phyloP scores from a whole-genome alignment of 805 yeast species.

The Sugiyamaella boreocaroliniensis region DNA sequence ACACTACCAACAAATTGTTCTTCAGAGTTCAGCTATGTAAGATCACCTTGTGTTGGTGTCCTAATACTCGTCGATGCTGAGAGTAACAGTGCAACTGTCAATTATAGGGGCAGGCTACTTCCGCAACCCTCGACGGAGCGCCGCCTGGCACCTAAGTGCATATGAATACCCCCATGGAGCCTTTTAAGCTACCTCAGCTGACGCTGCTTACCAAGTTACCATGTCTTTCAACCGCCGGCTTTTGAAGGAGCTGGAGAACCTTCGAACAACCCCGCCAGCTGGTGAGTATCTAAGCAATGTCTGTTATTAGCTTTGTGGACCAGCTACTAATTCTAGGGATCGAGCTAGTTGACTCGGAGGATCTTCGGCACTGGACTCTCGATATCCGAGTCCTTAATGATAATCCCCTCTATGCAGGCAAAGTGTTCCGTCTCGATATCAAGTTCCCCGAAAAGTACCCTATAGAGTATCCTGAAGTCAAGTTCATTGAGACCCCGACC shows the following conservation, averaged over 20 bases:
- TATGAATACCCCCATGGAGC: background rate
- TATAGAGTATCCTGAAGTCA: slow-evolving; percentile 51
- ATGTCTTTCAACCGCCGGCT: slow-evolving; percentile 8
- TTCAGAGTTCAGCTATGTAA: background rate
- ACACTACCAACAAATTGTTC: too few relatives aligned
- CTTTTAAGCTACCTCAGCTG: background rate
- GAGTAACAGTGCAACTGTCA: background rate
- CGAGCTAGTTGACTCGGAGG: slow-evolving; percentile 29
- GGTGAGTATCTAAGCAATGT: slow-evolving; percentile 3
- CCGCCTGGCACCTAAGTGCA: too few relatives aligned
- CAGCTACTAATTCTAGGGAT: slow-evolving; percentile 22
- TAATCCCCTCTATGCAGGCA: slow-evolving; percentile 33
- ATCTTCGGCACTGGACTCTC: slow-evolving; percentile 31
- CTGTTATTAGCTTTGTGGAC: background rate
- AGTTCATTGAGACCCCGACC: slow-evolving; percentile 35
- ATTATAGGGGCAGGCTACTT: background rate
- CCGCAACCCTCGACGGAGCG: background rate
- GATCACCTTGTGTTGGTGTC: background rate
- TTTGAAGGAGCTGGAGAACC: slow-evolving; percentile 13
- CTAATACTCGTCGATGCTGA: background rate
- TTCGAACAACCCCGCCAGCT: slow-evolving; percentile 12
- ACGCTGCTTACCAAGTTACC: background rate
- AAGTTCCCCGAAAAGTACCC: slow-evolving; percentile 46
- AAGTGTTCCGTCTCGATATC: slow-evolving; percentile 39
- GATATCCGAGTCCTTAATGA: slow-evolving; percentile 36